Base-by-base conservation (phyloP, 805 yeast species). In the Ogataea paraovalis region DNA sequence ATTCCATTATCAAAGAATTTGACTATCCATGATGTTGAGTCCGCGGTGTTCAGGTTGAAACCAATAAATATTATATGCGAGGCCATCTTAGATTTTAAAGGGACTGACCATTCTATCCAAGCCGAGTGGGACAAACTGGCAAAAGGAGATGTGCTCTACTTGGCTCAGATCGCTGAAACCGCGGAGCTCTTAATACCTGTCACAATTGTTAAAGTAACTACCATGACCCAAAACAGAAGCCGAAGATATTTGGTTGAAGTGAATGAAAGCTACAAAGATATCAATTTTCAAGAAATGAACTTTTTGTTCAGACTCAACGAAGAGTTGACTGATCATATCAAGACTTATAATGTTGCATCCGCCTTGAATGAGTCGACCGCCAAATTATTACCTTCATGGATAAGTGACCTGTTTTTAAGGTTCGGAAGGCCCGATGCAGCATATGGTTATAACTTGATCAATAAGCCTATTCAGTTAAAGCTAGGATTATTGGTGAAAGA, bases 341-440 rank as follows among this genome's bases (percentile, higher is more conserved):
- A 36, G 21, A 8, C 14, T 3, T 13, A 18, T 25, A 12, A 20
- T 9, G 9, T 23, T 23, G 28, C 41, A 14, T 33, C 8, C 4
- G 14, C 20, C 5, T 21, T 39, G n/a, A 14, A n/a, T 5, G 32
- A 23, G 19, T 39, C 23, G 2, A 13, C 13, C 44, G 52, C 37
- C 28, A 39, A 41, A 9, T 18, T 28, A 3, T 33, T 69, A 0
- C 74, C 73, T 0, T 59, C 56, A 1, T 71, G 76, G 76, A 43
- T 72, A 0, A 34, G 49, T 8, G 67, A 67, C 25, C 41, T 50
- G 16, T 50, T 70, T 22, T 40, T 71, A 30, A 72, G 70, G 2
- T 64, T 56, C 53, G 71, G 71, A 2, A 55, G 52, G 38, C 61
- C 67, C 4, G 16, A 42, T 6, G 28, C 48, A 1, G 55, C 53